Base-by-base conservation (phyloP, 106 monocot genomes). In the Allium cepa region DNA sequence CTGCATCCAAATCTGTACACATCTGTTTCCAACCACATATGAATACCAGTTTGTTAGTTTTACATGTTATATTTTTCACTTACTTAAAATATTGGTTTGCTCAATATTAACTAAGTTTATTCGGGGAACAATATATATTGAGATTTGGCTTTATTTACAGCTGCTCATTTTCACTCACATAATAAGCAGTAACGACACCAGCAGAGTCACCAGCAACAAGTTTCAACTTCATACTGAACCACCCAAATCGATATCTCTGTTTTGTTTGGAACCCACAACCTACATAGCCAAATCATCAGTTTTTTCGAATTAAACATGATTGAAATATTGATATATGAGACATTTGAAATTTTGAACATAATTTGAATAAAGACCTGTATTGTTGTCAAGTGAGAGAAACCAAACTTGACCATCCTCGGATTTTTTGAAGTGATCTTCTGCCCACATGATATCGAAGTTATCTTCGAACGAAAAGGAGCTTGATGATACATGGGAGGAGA, bases 191-290 rank as follows among this genome's bases (percentile, higher is more conserved):
- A 28, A 97, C 97, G 5, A 97, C 89, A 6, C 97, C 97, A 26
- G 97, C 97, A 6, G 97, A 97, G 77, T 97, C 97, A 26, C 92
- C 92, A 9, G 86, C 92, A 45, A 89, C 97, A n/a, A 97, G 86
- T 79, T 87, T 92, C 70, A 97, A 80, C 84, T 92, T 97, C 97
- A 97, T 97, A 75, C 92, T 84, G 84, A 92, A 97, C 97, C 97
- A 97, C 11, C 97, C 97, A 62, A 92, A 92, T 48, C 83, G 57
- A 52, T 92, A 92, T 59, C 89, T 46, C 52, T 97, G 78, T 50
- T 76, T 79, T 0, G 97, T 97, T 53, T 80, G 48, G 69, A 65
- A 51, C 50, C 80, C 46, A 80, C 68, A 69, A 0, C 68, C 68
- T 69, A 56, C 56, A 46, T 46, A 3, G 36, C 36, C 36, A 36